phyloP scores from a whole-genome alignment of 2,329 filamentous ascomycete genomes.

The Diplodia intermedia region DNA sequence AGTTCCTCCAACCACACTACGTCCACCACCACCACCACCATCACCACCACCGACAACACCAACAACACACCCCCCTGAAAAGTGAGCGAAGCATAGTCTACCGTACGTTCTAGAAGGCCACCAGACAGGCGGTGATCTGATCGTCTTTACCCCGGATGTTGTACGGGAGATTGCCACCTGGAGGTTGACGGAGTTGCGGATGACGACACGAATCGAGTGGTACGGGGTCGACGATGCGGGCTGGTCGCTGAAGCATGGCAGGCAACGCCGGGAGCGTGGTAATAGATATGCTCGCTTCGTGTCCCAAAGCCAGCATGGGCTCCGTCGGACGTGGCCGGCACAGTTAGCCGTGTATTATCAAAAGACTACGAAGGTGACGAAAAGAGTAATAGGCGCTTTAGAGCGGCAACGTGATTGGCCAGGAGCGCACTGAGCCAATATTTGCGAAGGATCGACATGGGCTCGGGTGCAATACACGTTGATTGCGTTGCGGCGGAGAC shows the following conservation, averaged over 20 bases:
- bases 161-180: slow-evolving; percentile 27
- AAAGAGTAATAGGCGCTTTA: slow-evolving; percentile 7
- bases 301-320: slow-evolving; percentile 1
- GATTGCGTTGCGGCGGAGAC: not conserved
- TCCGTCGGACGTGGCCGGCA: slow-evolving; percentile 2
- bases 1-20: no score
- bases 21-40: no score
- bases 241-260: slow-evolving; percentile 2
- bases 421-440: slow-evolving; percentile 19
- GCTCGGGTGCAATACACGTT: slow-evolving; percentile 1
- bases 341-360: slow-evolving; percentile 1
- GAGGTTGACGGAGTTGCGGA: not conserved
- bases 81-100: not conserved
- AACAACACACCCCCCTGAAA: slow-evolving; percentile 8
- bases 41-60: no score
- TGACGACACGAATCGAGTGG: slow-evolving; percentile 21
- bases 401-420: slow-evolving; percentile 9
- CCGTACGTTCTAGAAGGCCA: not conserved
- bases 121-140: slow-evolving; percentile 24
- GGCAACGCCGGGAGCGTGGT: slow-evolving; percentile 1
- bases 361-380: not conserved
- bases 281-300: not conserved
- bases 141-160: slow-evolving; percentile 21
- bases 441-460: slow-evolving; percentile 10
- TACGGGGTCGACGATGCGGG: not conserved